These are phyloP conservation scores for Aspergillus quadrilineatus DNA, from an alignment of 2,329 filamentous ascomycete species.

Conservation along the genomic window DNA sequence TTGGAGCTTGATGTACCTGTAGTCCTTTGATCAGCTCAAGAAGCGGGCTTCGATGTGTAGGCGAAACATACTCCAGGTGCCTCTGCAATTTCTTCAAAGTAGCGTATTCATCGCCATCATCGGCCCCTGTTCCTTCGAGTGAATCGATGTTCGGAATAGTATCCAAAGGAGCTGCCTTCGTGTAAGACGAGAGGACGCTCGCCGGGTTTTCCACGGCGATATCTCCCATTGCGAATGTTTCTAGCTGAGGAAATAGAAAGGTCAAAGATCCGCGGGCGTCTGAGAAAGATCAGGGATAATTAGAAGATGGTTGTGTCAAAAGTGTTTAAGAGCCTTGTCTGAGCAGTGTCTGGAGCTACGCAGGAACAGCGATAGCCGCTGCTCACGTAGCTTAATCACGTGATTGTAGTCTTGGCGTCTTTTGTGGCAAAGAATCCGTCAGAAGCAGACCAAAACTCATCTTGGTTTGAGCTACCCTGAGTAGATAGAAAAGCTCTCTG, in stretches of 20 bases:
- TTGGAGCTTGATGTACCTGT: conserved; percentile 89
- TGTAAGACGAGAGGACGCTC: conserved; percentile 72
- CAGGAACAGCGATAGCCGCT: too few relatives aligned
- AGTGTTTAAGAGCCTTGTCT: background rate
- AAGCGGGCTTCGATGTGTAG: background rate
- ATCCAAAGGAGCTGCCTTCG: conserved; percentile 71
- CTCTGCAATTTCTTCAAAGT: conserved; percentile 94
- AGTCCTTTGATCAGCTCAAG: conserved; percentile 21
- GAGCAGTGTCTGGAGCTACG: background rate
- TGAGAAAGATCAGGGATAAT: background rate
- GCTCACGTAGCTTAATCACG: background rate
- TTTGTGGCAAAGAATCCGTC: conserved; percentile 8
- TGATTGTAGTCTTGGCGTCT: conserved; percentile 2
- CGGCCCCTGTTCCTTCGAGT: conserved; percentile 77
- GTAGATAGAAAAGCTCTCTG: background rate
- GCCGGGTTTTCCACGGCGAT: conserved; percentile 78
- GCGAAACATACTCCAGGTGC: conserved; percentile 74
- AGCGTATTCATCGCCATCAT: conserved; percentile 89
- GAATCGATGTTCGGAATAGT: conserved; percentile 87
- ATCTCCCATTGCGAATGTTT: conserved; percentile 69
- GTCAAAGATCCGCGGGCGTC: too few relatives aligned
- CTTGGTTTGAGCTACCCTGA: background rate
- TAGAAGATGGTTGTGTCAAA: background rate
- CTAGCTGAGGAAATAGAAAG: background rate
- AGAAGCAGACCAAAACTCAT: background rate